phyloP scores from a whole-genome alignment of 208 protist species.

The Leishmania braziliensis region DNA sequence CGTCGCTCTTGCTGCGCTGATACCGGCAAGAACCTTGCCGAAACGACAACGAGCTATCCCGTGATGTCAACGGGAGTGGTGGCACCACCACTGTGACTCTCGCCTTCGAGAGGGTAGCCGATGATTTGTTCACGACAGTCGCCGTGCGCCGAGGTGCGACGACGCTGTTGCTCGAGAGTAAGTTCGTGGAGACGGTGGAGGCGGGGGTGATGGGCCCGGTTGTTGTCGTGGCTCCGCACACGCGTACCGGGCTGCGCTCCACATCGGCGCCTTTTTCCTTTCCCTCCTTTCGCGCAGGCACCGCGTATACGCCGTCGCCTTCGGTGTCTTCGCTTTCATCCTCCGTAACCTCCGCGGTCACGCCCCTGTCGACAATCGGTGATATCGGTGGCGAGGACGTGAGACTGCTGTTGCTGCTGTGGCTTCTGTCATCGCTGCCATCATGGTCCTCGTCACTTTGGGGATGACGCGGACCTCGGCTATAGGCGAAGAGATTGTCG shows the following conservation, averaged over 20 bases:
- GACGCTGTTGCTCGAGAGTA: conserved; percentile 31
- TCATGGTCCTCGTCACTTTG: conserved; percentile 2
- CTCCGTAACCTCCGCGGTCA: conserved; percentile 12
- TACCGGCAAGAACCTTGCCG: not conserved
- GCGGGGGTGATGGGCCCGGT: conserved; percentile 10
- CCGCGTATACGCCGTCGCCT: not conserved
- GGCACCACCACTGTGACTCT: conserved; percentile 1
- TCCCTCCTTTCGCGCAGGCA: not conserved
- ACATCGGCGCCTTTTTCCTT: not conserved
- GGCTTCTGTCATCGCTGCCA: not conserved
- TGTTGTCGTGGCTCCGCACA: not conserved
- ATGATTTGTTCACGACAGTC: not conserved
- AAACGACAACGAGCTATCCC: not conserved
- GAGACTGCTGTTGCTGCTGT: conserved; percentile 17
- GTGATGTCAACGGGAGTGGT: conserved; percentile 17
- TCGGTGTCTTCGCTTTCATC: not conserved
- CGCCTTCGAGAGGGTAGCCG: not conserved
- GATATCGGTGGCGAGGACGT: conserved; percentile 17
- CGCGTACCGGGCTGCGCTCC: not conserved
- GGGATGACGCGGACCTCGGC: conserved; percentile 20
- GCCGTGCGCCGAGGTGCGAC: conserved; percentile 3
- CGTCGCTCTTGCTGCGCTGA: not conserved
- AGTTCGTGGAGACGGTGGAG: not conserved
- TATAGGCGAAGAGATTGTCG: conserved; percentile 25
- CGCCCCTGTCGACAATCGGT: not conserved